These are phyloP conservation scores for Populus pruinosa DNA, from an alignment of 345 rosid species.

Conservation along the genomic window DNA sequence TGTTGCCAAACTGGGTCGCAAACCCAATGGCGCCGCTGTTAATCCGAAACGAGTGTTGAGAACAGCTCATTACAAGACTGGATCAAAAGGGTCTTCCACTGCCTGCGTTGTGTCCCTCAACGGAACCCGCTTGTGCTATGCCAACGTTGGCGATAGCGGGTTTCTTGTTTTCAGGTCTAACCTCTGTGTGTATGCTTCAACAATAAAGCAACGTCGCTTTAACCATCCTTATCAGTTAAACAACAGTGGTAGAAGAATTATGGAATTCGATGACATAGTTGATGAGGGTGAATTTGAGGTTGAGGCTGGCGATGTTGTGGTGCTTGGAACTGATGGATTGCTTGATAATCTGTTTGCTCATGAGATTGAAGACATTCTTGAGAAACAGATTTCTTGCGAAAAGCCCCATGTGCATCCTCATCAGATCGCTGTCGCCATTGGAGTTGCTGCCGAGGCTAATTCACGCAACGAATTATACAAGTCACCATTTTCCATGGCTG, in stretches of 20 bases:
- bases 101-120: background rate
- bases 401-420: background rate
- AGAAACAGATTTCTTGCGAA: background rate
- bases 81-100: background rate
- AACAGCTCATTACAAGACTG: background rate
- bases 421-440: background rate
- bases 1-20: background rate
- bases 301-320: background rate
- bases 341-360: background rate
- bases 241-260: too few relatives aligned
- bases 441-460: background rate
- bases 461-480: background rate
- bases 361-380: background rate
- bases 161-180: background rate
- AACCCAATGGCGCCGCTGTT: background rate
- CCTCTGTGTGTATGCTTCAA: background rate
- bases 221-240: too few relatives aligned
- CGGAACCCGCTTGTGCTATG: background rate
- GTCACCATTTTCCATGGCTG: background rate
- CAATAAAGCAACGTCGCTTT: too few relatives aligned
- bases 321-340: background rate
- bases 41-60: background rate
- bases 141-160: background rate
- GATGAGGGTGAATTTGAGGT: background rate
- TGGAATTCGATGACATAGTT: background rate